phyloP scores from a whole-genome alignment of 805 yeast genomes.

The Starmerella sirachaensis region DNA sequence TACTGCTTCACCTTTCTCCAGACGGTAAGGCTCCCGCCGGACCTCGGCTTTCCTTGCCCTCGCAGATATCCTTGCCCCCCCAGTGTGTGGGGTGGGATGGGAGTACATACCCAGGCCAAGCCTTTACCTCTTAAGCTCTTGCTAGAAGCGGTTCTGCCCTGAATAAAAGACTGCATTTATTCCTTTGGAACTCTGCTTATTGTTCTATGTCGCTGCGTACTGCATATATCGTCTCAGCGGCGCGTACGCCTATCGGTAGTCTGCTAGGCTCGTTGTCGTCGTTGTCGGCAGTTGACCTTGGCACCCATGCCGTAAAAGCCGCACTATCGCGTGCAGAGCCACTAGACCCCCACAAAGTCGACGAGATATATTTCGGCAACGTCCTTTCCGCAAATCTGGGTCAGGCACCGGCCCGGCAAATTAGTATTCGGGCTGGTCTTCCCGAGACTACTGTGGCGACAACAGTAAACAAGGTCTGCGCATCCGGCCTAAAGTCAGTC shows the following conservation, averaged over 20 bases:
- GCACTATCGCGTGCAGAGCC: conserved; percentile 66
- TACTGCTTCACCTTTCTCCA: too few relatives aligned
- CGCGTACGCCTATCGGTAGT: conserved; percentile 92
- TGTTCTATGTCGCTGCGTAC: not conserved
- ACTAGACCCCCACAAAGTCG: conserved; percentile 54
- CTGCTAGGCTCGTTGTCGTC: conserved; percentile 74
- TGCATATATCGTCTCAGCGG: conserved; percentile 76
- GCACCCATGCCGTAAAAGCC: conserved; percentile 74
- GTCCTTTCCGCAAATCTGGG: conserved; percentile 89
- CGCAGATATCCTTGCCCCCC: too few relatives aligned
- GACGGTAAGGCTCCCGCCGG: too few relatives aligned
- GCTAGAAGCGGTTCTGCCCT: too few relatives aligned
- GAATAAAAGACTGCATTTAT: too few relatives aligned
- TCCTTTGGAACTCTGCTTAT: too few relatives aligned
- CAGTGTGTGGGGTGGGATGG: too few relatives aligned
- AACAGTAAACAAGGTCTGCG: conserved; percentile 92
- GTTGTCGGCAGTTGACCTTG: conserved; percentile 64
- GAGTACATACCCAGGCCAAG: too few relatives aligned
- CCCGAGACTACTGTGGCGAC: conserved; percentile 72
- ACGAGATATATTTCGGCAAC: conserved; percentile 86
- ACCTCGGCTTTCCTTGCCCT: too few relatives aligned
- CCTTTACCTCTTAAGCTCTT: too few relatives aligned
- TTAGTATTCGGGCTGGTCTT: conserved; percentile 81
- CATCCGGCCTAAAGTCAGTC: conserved; percentile 87
- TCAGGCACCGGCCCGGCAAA: conserved; percentile 97